Evolutionary conservation across 345 rosid genomes (phyloP), one percentile per base, ranked within the genome.

Genomic region (Orychophragmus violaceus): DNA sequence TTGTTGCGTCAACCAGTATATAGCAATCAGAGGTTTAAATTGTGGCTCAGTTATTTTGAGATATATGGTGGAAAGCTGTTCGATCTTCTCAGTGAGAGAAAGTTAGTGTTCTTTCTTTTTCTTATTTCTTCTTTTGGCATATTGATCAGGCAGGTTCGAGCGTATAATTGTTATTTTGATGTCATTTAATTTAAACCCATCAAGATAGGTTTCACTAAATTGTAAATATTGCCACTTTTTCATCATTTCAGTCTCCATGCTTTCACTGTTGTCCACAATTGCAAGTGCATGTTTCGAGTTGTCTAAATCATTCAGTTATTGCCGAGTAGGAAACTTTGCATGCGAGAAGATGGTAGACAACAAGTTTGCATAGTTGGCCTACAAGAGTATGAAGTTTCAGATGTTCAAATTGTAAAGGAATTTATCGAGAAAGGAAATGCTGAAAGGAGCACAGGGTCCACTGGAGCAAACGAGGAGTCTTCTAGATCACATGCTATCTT

Each of bases 331-430:
- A 94, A 94, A 78, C 97, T 94, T 61, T 88, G 92, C 69, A 94
- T 94, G 99, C 85, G 99, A 79, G 99, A 94, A 83, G 99, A 90
- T 83, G 99, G 97, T 21, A 83, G 96, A 27, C 99, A 94, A 68
- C 97, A 94, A 79, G 96, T 94, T 71, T 94, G 99, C 83, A 90
- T 94, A 72, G 97, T 94, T 37, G 97, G 99, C 51, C 73, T 94
- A 77, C 97, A 94, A 85, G 99, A 94, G 83, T 94, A 78, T 69
- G 96, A 94, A 83, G 97, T 90, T 76, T 87, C 82, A 59, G 96
- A 93, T 81, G 94, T 86, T 30, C 97, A 90, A 64, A 79, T 93
- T 64, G 97, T 93, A 19, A 89, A 90, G 79, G 98, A 88, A 59
- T 88, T 72, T 74, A 90, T 90, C 60, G 98, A 93, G 80, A 88